These are phyloP conservation scores for Exsudoporus floridanus DNA, from an alignment of 1,284 basidiomycete species.

Conservation along the genomic window DNA sequence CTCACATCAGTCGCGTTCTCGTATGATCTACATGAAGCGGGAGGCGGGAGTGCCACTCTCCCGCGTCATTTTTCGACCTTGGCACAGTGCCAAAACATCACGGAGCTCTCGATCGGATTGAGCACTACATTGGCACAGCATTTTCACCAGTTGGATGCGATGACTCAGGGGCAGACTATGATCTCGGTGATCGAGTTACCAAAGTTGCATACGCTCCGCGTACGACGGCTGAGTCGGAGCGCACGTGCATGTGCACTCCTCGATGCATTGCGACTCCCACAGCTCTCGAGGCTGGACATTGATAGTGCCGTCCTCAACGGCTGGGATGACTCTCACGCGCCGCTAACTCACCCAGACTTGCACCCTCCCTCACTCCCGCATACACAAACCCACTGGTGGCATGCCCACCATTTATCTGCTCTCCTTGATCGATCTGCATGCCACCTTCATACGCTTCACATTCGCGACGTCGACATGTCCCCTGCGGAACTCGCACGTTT, in stretches of 20 bases:
- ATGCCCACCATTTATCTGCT: constrained; percentile 25
- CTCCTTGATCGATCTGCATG: constrained; percentile 25
- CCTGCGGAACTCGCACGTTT: constrained; percentile 23
- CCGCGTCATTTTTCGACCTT: constrained; percentile 22
- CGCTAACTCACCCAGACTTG: constrained; percentile 9
- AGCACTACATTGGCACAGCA: constrained; percentile 14
- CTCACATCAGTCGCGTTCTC: constrained; percentile 28
- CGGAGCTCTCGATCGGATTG: constrained; percentile 26
- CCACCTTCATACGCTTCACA: constrained; percentile 20
- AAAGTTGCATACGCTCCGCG: constrained; percentile 21
- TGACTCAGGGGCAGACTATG: constrained; percentile 10
- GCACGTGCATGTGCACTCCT: constrained; percentile 19
- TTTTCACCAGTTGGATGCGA: constrained; percentile 14
- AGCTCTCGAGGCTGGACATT: constrained; percentile 23
- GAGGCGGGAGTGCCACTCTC: constrained; percentile 27
- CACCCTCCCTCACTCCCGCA: not conserved
- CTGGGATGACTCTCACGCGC: constrained; percentile 14
- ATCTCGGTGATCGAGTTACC: constrained; percentile 21
- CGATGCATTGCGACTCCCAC: constrained; percentile 22
- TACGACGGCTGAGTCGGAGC: constrained; percentile 25
- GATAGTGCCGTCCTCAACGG: constrained; percentile 23
- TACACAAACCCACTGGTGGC: constrained; percentile 20
- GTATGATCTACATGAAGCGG: constrained; percentile 29
- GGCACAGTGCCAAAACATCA: constrained; percentile 20
- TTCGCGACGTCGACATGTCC: constrained; percentile 26